A percentile compares a stretch with the other conserved stretches of the same genome.
Evolutionary conservation across 2,329 filamentous ascomycete species (phyloP).

Genomic region (Fusarium pseudonygamai): DNA sequence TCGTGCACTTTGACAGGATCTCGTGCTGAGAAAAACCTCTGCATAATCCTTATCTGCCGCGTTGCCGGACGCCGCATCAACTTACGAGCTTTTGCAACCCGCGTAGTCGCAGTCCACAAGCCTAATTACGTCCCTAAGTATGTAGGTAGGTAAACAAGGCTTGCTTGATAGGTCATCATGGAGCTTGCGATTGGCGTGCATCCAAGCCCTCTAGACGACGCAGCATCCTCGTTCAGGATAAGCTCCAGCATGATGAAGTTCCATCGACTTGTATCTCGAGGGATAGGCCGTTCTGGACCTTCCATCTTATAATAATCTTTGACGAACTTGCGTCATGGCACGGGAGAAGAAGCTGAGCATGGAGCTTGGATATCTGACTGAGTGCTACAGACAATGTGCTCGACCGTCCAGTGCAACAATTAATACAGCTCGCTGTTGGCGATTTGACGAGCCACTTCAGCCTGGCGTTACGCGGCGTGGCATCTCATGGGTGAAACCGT

Average conservation of each 20-base stretch:
- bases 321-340: conserved; percentile 8
- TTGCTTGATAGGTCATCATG: conserved; percentile 8
- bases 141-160: neutral
- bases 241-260: conserved; percentile 8
- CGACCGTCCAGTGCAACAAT: neutral
- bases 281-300: neutral
- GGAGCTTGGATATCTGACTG: neutral
- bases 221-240: conserved; percentile 20
- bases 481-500: conserved; percentile 35
- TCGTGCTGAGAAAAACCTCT: neutral
- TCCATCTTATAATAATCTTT: conserved; percentile 19
- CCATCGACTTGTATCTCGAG: neutral
- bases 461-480: conserved; percentile 11
- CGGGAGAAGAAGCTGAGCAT: neutral
- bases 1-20: conserved; percentile 2
- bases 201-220: conserved; percentile 25
- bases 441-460: conserved; percentile 7
- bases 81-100: neutral
- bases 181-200: conserved; percentile 21
- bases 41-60: conserved; percentile 23
- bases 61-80: conserved; percentile 10
- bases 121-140: neutral
- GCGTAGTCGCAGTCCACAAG: conserved; percentile 11
- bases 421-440: conserved; percentile 17
- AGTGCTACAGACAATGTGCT: neutral